phyloP scores from a whole-genome alignment of 140 eudicot genomes.

The Oenanthe javanica region DNA sequence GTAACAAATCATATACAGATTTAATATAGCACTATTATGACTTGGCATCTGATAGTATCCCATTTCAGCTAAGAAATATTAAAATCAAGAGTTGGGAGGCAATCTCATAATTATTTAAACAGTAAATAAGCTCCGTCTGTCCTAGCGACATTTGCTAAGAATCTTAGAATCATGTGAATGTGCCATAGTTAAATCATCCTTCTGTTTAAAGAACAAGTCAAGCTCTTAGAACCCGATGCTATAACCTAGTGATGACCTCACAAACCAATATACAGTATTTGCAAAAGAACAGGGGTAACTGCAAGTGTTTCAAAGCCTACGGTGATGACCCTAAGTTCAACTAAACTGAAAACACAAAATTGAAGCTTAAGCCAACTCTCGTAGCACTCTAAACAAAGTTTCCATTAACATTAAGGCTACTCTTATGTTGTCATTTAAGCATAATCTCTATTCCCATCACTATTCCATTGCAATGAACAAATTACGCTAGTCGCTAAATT shows the following conservation, averaged over 20 bases:
- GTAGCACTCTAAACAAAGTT: neutral
- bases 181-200: neutral
- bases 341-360: neutral
- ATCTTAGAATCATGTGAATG: neutral
- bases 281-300: neutral
- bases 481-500: too few relatives aligned
- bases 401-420: neutral
- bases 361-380: neutral
- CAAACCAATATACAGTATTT: too few relatives aligned
- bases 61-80: neutral
- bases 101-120: neutral
- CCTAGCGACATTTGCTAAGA: neutral
- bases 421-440: neutral
- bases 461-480: neutral
- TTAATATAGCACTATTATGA: neutral
- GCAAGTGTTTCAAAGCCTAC: neutral
- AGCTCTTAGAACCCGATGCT: neutral
- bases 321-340: neutral
- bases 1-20: neutral
- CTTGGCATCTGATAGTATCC: neutral
- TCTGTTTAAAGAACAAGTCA: neutral
- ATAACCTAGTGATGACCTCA: neutral
- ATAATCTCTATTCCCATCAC: neutral
- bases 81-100: too few relatives aligned
- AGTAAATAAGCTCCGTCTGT: neutral